Evolutionary conservation across 768 basidiomycete species (phyloP).

Genomic region (Rubroboletus pulcherrimus): DNA sequence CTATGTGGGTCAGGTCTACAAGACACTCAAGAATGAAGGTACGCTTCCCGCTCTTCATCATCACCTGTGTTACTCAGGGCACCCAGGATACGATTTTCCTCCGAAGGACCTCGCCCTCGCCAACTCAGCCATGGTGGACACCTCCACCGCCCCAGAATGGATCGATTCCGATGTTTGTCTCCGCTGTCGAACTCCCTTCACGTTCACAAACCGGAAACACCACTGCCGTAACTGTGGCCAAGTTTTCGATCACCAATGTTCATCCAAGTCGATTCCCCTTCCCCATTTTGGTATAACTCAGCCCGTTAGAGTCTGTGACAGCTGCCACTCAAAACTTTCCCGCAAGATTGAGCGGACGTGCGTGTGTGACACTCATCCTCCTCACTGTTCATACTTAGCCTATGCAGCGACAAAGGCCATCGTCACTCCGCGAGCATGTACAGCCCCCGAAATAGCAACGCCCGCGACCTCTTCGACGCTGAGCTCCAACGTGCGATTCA

Average conservation of each 20-base stretch:
- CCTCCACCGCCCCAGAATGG: conserved; percentile 93
- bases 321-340: conserved; percentile 74
- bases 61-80: neutral
- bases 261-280: conserved; percentile 75
- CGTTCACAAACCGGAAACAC: conserved; percentile 95
- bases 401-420: conserved; percentile 43
- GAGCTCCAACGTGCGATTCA: conserved; percentile 94
- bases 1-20: conserved; percentile 81
- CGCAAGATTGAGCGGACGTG: conserved; percentile 62
- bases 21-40: conserved; percentile 74
- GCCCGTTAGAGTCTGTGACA: conserved; percentile 91
- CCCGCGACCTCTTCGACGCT: conserved; percentile 69
- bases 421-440: conserved; percentile 54
- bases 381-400: neutral
- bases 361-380: conserved; percentile 13
- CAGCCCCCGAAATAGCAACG: conserved; percentile 49
- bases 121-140: conserved; percentile 85
- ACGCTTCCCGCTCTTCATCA: conserved; percentile 12
- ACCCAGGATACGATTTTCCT: conserved; percentile 76
- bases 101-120: conserved; percentile 67
- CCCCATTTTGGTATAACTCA: conserved; percentile 93
- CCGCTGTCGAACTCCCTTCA: conserved; percentile 85
- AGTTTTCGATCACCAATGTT: conserved; percentile 94
- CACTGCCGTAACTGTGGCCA: conserved; percentile 98
- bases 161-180: conserved; percentile 94